phyloP scores from a whole-genome alignment of 768 basidiomycete species.

The Lactarius quietus region DNA sequence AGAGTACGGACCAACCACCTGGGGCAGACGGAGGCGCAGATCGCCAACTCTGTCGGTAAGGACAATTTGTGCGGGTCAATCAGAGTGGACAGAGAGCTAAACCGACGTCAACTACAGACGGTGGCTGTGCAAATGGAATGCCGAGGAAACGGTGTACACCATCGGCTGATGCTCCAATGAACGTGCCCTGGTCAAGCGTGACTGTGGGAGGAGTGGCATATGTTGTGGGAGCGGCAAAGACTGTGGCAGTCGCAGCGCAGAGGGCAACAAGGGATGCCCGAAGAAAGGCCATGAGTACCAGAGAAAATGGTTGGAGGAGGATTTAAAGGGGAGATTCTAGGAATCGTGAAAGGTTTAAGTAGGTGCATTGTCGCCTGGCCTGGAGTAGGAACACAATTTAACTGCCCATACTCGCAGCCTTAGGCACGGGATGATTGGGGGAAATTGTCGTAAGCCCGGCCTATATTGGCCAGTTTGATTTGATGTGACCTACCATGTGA shows the following conservation, averaged over 20 bases:
- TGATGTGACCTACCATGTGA: background rate
- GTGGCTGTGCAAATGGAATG: constrained; percentile 40
- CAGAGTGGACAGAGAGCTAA: background rate
- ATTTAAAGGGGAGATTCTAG: background rate
- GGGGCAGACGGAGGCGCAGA: constrained; percentile 38
- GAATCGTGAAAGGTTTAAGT: background rate
- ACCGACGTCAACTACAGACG: constrained; percentile 30
- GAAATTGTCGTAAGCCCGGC: too few relatives aligned
- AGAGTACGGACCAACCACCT: constrained; percentile 14
- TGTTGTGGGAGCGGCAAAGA: background rate
- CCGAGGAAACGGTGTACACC: constrained; percentile 36
- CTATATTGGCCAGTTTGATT: too few relatives aligned
- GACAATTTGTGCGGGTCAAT: background rate
- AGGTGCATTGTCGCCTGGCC: background rate
- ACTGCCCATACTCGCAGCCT: background rate
- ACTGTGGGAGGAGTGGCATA: constrained; percentile 22
- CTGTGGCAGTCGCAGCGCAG: background rate
- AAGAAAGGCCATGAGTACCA: background rate
- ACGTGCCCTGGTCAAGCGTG: constrained; percentile 31
- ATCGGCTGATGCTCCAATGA: constrained; percentile 31
- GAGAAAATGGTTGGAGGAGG: too few relatives aligned
- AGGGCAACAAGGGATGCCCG: background rate
- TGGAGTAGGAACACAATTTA: too few relatives aligned
- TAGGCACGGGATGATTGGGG: too few relatives aligned
- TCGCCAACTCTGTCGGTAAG: constrained; percentile 30